Percentiles rank a stretch among this genome's conserved stretches.
Conservation (phyloP, 495 filamentous ascomycete species). For the Xylona heveae region DNA sequence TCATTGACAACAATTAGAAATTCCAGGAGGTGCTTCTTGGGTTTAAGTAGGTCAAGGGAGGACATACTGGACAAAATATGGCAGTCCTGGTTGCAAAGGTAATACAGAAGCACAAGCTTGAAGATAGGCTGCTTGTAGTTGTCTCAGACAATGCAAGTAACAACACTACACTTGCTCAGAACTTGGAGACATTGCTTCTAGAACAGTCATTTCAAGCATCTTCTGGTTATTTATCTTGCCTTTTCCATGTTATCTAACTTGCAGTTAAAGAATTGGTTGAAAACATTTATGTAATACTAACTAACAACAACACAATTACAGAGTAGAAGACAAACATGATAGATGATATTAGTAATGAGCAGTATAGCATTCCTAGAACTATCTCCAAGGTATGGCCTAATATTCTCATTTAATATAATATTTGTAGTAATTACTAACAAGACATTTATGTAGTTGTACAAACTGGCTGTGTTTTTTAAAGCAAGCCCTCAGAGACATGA, state of each 20-base stretch:
- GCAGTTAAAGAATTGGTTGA: neutral
- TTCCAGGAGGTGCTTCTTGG: neutral
- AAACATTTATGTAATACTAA: neutral
- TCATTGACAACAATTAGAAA: neutral
- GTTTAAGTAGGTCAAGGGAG: neutral
- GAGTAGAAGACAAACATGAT: neutral
- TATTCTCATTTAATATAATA: too few relatives aligned
- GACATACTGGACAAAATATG: neutral
- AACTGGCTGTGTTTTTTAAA: neutral
- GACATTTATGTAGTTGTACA: neutral
- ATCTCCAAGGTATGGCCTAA: neutral
- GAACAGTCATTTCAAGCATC: neutral
- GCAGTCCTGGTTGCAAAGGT: neutral
- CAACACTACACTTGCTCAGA: neutral
- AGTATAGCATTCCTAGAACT: neutral
- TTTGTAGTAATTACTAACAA: too few relatives aligned
- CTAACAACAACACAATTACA: neutral
- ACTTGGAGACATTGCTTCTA: neutral
- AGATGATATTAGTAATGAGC: neutral
- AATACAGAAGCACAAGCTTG: neutral
- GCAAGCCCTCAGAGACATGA: neutral
- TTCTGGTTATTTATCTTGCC: neutral
- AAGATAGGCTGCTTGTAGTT: neutral
- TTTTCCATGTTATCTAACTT: neutral
- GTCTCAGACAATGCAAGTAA: neutral